phyloP scores from a whole-genome alignment of 2,329 filamentous ascomycete species.

The Aspergillus fumigatiaffinis region DNA sequence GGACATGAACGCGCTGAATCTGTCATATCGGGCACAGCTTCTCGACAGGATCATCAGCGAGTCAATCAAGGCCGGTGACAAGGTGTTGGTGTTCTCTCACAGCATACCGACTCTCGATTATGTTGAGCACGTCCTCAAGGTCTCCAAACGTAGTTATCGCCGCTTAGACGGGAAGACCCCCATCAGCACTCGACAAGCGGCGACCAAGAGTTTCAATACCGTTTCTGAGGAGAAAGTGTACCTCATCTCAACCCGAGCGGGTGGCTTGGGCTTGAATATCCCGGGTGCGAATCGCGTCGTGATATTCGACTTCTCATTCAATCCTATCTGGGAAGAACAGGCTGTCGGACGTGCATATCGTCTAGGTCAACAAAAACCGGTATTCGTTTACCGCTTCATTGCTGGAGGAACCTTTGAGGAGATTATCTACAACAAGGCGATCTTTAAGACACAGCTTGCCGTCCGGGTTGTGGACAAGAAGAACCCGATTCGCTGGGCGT shows the following conservation, averaged over 20 bases:
- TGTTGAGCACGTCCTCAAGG: slow-evolving; percentile 55
- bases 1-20: slow-evolving; percentile 40
- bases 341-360: slow-evolving; percentile 83
- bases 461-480: slow-evolving; percentile 79
- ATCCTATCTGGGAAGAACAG: slow-evolving; percentile 78
- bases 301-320: slow-evolving; percentile 79
- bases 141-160: slow-evolving; percentile 45
- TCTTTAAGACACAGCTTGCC: slow-evolving; percentile 81
- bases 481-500: slow-evolving; percentile 65
- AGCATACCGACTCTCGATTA: slow-evolving; percentile 67
- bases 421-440: slow-evolving; percentile 64
- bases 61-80: slow-evolving; percentile 61
- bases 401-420: slow-evolving; percentile 77
- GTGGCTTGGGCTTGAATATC: slow-evolving; percentile 80
- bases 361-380: slow-evolving; percentile 73
- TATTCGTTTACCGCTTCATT: slow-evolving; percentile 80
- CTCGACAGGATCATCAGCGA: slow-evolving; percentile 67
- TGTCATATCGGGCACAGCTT: slow-evolving; percentile 67
- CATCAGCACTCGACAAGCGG: slow-evolving; percentile 55
- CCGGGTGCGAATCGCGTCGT: slow-evolving; percentile 79
- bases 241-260: slow-evolving; percentile 78
- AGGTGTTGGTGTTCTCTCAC: slow-evolving; percentile 76
- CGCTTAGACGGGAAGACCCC: slow-evolving; percentile 66
- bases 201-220: slow-evolving; percentile 67
- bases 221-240: slow-evolving; percentile 55